Evolutionary conservation across 2,329 filamentous ascomycete genomes (phyloP).

Genomic region (Cercospora beticola): DNA sequence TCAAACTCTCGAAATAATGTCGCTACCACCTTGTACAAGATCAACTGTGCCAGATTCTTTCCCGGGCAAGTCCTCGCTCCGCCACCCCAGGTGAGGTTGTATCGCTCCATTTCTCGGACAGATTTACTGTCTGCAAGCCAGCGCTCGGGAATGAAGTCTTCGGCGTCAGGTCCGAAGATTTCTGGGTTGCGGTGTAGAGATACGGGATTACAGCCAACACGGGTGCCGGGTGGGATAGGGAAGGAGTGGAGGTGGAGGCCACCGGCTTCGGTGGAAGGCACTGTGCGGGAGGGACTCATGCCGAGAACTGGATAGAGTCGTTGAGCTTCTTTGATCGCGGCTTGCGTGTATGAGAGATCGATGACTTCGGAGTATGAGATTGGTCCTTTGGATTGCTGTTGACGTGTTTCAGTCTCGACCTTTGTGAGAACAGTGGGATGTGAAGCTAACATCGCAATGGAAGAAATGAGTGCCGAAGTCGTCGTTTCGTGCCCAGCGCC

Average conservation of each 20-base stretch:
- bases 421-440: not conserved
- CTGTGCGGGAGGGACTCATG: conserved; percentile 41
- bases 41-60: conserved; percentile 32
- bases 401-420: conserved; percentile 3
- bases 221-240: conserved; percentile 36
- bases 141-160: conserved; percentile 39
- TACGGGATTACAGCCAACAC: conserved; percentile 38
- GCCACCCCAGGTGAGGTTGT: conserved; percentile 27
- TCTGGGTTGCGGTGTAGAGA: conserved; percentile 36
- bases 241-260: conserved; percentile 40
- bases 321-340: conserved; percentile 47
- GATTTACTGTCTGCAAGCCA: conserved; percentile 32
- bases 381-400: not conserved
- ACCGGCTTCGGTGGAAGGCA: conserved; percentile 32
- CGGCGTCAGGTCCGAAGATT: conserved; percentile 37
- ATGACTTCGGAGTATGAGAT: conserved; percentile 30
- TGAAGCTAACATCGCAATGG: conserved; percentile 18
- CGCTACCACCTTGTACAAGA: conserved; percentile 26
- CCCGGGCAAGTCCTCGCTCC: conserved; percentile 28
- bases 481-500: conserved; percentile 26
- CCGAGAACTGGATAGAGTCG: conserved; percentile 48
- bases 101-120: conserved; percentile 23
- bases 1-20: conserved; percentile 19
- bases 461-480: conserved; percentile 18
- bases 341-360: conserved; percentile 43